Percentiles rank a stretch among this genome's conserved stretches.
These are phyloP conservation scores for Capronia coronata DNA, from an alignment of 2,329 filamentous ascomycete species.

Conservation along the genomic window DNA sequence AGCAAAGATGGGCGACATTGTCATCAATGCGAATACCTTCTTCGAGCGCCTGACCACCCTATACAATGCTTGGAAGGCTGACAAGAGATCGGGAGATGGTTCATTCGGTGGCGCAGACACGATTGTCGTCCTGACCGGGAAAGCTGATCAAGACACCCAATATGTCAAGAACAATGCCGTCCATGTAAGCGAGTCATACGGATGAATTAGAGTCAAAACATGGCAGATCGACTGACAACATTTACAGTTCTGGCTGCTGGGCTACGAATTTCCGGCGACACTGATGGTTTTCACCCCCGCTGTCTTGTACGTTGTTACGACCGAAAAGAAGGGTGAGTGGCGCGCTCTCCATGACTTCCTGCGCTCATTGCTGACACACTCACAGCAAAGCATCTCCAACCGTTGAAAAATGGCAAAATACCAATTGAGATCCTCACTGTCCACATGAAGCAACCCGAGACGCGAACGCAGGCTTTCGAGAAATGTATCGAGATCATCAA, in stretches of 20 bases:
- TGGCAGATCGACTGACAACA: not conserved
- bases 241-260: slow-evolving; percentile 86
- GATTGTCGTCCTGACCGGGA: slow-evolving; percentile 87
- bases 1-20: slow-evolving; percentile 63
- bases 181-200: slow-evolving; percentile 58
- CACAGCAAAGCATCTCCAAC: slow-evolving; percentile 83
- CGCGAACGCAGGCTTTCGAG: slow-evolving; percentile 84
- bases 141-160: slow-evolving; percentile 74
- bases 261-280: slow-evolving; percentile 96
- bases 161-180: slow-evolving; percentile 96
- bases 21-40: slow-evolving; percentile 89
- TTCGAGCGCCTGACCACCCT: slow-evolving; percentile 87
- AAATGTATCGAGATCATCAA: slow-evolving; percentile 83
- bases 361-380: slow-evolving; percentile 32
- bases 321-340: slow-evolving; percentile 81
- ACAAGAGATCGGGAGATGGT: slow-evolving; percentile 71
- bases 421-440: slow-evolving; percentile 87
- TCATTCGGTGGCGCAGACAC: slow-evolving; percentile 81
- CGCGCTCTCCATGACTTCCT: slow-evolving; percentile 18
- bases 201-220: too few relatives aligned
- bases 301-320: slow-evolving; percentile 84
- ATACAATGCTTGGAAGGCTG: slow-evolving; percentile 87
- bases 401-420: slow-evolving; percentile 84
- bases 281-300: slow-evolving; percentile 88
- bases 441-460: slow-evolving; percentile 74